Conservation (phyloP, 352 stramenopile species). For the Globisporangium barbulae region DNA sequence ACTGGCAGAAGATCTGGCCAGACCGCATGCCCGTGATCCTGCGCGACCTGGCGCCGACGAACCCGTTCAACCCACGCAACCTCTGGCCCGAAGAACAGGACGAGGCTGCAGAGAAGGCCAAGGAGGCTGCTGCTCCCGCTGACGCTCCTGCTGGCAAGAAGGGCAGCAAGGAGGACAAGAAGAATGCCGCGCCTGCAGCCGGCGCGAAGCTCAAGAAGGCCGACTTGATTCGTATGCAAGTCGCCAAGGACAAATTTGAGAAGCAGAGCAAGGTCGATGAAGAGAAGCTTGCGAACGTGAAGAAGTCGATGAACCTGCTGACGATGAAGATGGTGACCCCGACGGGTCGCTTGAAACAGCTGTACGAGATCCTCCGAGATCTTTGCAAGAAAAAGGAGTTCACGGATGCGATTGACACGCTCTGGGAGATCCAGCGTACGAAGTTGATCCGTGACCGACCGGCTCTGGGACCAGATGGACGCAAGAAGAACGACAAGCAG, state of each 20-base stretch:
- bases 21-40: conserved; percentile 88
- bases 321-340: conserved; percentile 87
- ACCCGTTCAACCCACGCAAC: conserved; percentile 85
- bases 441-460: conserved; percentile 55
- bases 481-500: conserved; percentile 71
- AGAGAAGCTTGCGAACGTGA: conserved; percentile 86
- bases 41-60: conserved; percentile 76
- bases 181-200: conserved; percentile 15
- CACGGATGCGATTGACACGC: conserved; percentile 81
- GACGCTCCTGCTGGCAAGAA: not conserved
- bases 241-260: conserved; percentile 85
- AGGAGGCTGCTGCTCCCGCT: conserved; percentile 3
- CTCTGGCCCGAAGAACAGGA: conserved; percentile 82
- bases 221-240: conserved; percentile 82
- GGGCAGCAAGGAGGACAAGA: conserved; percentile 38
- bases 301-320: conserved; percentile 75
- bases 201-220: conserved; percentile 79
- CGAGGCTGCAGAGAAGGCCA: conserved; percentile 17
- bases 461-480: conserved; percentile 28
- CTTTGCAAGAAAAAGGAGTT: conserved; percentile 85
- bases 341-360: conserved; percentile 73
- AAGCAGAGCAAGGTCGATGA: conserved; percentile 88
- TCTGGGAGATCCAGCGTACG: conserved; percentile 84
- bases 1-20: conserved; percentile 88
- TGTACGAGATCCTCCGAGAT: conserved; percentile 84